Conservation (phyloP, 148 eudicot genomes). For the Mesembryanthemum crystallinum region DNA sequence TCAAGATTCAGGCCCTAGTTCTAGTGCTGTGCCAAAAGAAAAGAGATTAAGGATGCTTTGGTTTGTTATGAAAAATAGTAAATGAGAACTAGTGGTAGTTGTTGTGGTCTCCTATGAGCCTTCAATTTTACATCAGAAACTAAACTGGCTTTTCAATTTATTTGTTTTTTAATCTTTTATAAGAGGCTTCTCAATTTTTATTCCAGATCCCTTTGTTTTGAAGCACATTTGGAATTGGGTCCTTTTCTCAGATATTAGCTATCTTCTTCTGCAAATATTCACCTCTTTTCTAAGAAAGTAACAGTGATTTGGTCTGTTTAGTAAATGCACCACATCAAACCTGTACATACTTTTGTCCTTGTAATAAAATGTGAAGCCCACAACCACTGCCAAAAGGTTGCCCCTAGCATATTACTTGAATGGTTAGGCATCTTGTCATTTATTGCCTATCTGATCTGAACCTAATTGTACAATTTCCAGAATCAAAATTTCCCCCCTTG, state of each 20-base stretch:
- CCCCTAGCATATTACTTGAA: constrained; percentile 9
- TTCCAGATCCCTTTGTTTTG: not conserved
- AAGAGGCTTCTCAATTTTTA: not conserved
- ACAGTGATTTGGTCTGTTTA: not conserved
- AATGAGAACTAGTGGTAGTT: too few species aligned
- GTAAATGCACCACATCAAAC: constrained; percentile 7
- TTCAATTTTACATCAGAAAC: not conserved
- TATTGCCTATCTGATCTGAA: constrained; percentile 22
- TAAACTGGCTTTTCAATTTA: not conserved
- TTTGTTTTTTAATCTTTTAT: too few species aligned
- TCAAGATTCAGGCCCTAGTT: too few species aligned
- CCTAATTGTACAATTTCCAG: constrained; percentile 16
- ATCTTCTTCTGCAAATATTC: too few species aligned
- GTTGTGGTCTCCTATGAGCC: too few species aligned
- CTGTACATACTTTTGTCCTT: constrained; percentile 14
- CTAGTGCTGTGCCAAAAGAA: too few species aligned
- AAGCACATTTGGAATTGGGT: constrained; percentile 1
- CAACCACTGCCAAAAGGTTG: constrained; percentile 17
- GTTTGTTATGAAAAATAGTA: too few species aligned
- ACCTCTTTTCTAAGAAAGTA: constrained; percentile 1
- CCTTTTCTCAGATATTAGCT: constrained; percentile 4
- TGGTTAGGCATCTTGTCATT: constrained; percentile 23
- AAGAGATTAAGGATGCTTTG: too few species aligned
- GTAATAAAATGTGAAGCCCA: constrained; percentile 24
- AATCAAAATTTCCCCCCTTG: constrained; percentile 17